Evolutionary conservation across 495 filamentous ascomycete species (phyloP).

Genomic region (Tuber borchii): DNA sequence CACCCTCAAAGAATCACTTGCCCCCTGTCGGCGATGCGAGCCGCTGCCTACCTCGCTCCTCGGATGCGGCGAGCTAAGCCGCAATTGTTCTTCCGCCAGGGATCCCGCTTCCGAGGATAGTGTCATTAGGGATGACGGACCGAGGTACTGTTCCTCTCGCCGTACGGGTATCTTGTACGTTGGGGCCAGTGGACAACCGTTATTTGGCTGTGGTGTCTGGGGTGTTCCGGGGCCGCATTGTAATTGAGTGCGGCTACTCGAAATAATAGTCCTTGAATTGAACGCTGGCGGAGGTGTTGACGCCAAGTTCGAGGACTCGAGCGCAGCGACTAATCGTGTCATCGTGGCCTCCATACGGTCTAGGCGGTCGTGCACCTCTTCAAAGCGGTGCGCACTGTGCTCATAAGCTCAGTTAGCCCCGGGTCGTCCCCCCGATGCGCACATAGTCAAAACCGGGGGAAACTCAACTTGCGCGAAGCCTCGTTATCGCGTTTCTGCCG

Average conservation of each 20-base stretch:
- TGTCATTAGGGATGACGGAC: conserved; percentile 32
- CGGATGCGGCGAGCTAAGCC: conserved; percentile 22
- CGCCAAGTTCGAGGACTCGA: conserved; percentile 20
- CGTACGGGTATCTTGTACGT: conserved; percentile 6
- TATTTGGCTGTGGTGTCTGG: background rate
- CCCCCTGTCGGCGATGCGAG: background rate
- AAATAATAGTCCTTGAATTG: background rate
- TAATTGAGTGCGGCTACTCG: background rate
- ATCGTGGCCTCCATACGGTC: conserved; percentile 39
- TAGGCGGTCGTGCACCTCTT: conserved; percentile 39
- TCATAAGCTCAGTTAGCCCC: background rate
- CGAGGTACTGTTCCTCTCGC: conserved; percentile 36
- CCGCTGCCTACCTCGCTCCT: background rate
- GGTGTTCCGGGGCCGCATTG: background rate
- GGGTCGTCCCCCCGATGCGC: background rate
- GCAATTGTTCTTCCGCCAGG: conserved; percentile 29
- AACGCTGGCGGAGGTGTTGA: background rate
- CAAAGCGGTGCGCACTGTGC: conserved; percentile 37
- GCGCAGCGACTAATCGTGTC: conserved; percentile 24
- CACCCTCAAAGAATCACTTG: background rate
- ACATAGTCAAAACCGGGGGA: background rate
- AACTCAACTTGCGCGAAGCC: conserved; percentile 33
- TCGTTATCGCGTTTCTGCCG: conserved; percentile 40
- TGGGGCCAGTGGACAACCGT: background rate
- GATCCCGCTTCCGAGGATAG: conserved; percentile 34